A percentile compares a stretch with the other conserved stretches of the same genome.
These are phyloP conservation scores for Penicillium decumbens DNA, from an alignment of 2,329 filamentous ascomycete species.

Conservation along the genomic window DNA sequence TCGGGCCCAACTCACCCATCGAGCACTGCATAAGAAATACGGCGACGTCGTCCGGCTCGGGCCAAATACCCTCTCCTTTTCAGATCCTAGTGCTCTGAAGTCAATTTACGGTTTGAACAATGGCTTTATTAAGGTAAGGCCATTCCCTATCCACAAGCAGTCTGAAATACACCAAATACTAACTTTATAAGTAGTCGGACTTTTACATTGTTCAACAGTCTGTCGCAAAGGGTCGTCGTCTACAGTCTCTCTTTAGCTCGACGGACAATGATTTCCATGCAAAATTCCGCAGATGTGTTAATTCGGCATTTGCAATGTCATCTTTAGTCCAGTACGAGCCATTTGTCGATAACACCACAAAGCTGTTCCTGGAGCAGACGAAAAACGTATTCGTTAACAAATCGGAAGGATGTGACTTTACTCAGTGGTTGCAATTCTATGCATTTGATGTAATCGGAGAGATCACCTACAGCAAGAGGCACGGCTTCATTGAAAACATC, in stretches of 20 bases:
- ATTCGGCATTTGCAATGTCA: conserved; percentile 72
- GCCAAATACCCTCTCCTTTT: conserved; percentile 67
- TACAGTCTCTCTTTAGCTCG: conserved; percentile 16
- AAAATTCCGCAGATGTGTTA: conserved; percentile 69
- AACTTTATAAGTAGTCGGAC: conserved; percentile 9
- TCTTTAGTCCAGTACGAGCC: conserved; percentile 74
- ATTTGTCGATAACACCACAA: conserved; percentile 69
- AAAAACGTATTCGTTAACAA: conserved; percentile 49
- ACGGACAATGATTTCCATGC: conserved; percentile 66
- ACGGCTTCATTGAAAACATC: conserved; percentile 71
- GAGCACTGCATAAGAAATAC: conserved; percentile 63
- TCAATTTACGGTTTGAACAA: conserved; percentile 79
- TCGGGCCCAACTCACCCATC: conserved; percentile 63
- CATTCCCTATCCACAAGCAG: background rate
- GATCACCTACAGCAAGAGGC: conserved; percentile 69
- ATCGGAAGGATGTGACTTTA: conserved; percentile 18
- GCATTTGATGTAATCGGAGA: conserved; percentile 81
- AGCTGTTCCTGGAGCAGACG: conserved; percentile 63
- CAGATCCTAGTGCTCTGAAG: conserved; percentile 62
- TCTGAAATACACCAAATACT: background rate
- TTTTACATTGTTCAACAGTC: conserved; percentile 19
- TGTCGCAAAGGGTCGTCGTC: conserved; percentile 13
- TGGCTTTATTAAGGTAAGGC: conserved; percentile 65
- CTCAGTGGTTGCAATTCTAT: conserved; percentile 68
- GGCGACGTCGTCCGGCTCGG: conserved; percentile 71